These are phyloP conservation scores for Triadica sebifera DNA, from an alignment of 345 rosid genomes.

Conservation along the genomic window DNA sequence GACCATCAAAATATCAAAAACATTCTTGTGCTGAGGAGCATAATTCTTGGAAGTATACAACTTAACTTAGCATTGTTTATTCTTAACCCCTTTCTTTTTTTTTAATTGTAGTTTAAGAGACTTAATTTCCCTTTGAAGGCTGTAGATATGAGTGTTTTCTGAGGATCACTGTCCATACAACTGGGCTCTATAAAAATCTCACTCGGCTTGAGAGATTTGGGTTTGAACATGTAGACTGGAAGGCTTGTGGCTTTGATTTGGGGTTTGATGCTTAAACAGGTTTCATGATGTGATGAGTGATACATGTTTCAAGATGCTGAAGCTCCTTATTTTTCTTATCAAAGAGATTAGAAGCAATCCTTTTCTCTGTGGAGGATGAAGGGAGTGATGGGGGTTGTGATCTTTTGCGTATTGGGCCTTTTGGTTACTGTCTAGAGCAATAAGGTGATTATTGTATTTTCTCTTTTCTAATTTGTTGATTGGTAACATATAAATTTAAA, in stretches of 20 bases:
- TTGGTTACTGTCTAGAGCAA: not conserved
- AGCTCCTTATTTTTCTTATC: not conserved
- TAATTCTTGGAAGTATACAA: not conserved
- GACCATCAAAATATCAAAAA: not conserved
- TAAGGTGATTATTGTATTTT: not conserved
- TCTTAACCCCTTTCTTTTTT: not conserved
- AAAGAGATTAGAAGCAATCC: not conserved
- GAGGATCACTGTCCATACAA: not conserved
- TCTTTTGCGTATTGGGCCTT: not conserved
- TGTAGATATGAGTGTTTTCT: not conserved
- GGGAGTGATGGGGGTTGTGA: not conserved
- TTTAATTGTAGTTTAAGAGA: no score
- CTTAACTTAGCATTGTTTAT: not conserved
- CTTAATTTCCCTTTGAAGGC: not conserved
- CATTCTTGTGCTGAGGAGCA: not conserved
- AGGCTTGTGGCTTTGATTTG: not conserved
- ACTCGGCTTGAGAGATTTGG: not conserved
- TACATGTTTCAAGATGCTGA: not conserved
- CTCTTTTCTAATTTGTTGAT: not conserved
- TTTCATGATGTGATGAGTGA: not conserved
- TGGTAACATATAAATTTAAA: not conserved
- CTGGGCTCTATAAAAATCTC: not conserved
- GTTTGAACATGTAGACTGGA: not conserved
- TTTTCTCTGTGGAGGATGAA: not conserved
- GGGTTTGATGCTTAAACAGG: not conserved